Evolutionary conservation across 2,329 filamentous ascomycete species (phyloP).

Genomic region (Epichloe hybrida): DNA sequence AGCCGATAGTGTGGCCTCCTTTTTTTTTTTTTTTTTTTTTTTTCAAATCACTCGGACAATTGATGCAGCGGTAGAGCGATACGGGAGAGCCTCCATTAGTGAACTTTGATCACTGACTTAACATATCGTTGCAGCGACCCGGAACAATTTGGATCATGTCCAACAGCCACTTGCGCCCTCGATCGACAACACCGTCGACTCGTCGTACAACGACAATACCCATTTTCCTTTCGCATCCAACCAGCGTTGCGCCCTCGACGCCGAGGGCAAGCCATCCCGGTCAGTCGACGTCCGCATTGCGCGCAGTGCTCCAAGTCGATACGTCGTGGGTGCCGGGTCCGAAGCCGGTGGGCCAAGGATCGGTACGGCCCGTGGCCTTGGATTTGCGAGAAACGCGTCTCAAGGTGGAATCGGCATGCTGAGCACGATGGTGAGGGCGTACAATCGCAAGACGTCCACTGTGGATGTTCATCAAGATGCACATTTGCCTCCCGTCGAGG

Average conservation of each 20-base stretch:
- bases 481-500: conserved; percentile 46
- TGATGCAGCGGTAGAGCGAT: too few species aligned
- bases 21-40: too few species aligned
- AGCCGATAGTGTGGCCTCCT: too few species aligned
- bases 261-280: conserved; percentile 40
- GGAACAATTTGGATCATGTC: background rate
- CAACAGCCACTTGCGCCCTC: conserved; percentile 5
- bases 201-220: conserved; percentile 18
- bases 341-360: conserved; percentile 17
- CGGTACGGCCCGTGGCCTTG: conserved; percentile 17
- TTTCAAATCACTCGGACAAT: too few species aligned
- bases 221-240: conserved; percentile 32
- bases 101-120: too few species aligned
- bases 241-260: conserved; percentile 40
- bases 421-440: conserved; percentile 29
- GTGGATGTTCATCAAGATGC: conserved; percentile 20
- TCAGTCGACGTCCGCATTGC: conserved; percentile 44
- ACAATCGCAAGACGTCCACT: conserved; percentile 22
- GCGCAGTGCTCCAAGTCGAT: conserved; percentile 31
- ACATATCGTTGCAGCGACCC: background rate
- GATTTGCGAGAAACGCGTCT: conserved; percentile 19
- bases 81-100: too few species aligned
- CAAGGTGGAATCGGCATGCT: conserved; percentile 26
- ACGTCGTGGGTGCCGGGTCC: conserved; percentile 17
- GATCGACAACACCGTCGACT: conserved; percentile 12